Evolutionary conservation across 129 eudicot species (phyloP).

Genomic region (Escallonia rubra): DNA sequence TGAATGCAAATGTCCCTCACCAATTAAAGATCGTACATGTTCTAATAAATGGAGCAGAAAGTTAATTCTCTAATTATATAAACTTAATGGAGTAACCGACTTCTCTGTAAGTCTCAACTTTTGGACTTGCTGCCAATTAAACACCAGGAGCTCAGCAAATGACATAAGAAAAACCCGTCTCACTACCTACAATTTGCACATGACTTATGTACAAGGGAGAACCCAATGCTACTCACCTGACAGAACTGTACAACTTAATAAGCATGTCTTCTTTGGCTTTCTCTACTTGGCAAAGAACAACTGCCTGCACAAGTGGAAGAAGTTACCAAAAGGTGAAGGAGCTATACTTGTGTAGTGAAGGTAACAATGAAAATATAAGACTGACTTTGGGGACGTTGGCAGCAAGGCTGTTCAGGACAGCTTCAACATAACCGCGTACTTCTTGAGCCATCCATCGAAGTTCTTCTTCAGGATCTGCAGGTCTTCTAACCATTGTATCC

Average conservation of each 20-base stretch:
- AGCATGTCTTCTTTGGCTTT: conserved; percentile 99
- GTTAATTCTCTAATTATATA: no score
- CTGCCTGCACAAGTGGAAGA: conserved; percentile 61
- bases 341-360: background rate
- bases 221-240: conserved; percentile 55
- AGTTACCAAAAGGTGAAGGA: conserved; percentile 2
- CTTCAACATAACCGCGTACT: conserved; percentile 99
- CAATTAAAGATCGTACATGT: no score
- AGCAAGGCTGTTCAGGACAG: conserved; percentile 97
- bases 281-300: conserved; percentile 99
- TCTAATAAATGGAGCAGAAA: no score
- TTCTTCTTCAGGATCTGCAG: conserved; percentile 98
- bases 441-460: conserved; percentile 99
- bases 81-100: no score
- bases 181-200: no score
- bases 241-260: conserved; percentile 84
- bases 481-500: conserved; percentile 97
- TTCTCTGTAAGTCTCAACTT: no score
- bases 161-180: no score
- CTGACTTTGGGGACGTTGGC: conserved; percentile 97
- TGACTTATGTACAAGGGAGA: background rate
- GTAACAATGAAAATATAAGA: conserved; percentile 1
- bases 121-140: no score
- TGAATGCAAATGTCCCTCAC: no score
- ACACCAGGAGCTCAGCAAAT: no score